A percentile compares a stretch with the other conserved stretches of the same genome.
These are phyloP conservation scores for Tetrastigma voinierianum DNA, from an alignment of 164 flowering plant genomes.

Conservation along the genomic window DNA sequence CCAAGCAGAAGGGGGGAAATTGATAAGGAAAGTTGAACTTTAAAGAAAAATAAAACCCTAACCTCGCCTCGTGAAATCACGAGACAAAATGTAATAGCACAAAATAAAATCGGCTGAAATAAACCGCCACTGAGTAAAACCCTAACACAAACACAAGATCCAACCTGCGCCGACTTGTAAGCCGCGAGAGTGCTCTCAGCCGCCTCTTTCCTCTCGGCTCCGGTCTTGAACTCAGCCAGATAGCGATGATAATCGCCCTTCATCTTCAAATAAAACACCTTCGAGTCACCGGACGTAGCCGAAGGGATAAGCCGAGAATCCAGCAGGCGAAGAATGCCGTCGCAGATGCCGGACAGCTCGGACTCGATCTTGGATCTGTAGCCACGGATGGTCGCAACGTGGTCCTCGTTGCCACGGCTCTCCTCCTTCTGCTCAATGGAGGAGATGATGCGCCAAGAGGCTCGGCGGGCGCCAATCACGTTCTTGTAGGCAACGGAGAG, in stretches of 20 bases:
- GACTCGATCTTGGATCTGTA: conserved; percentile 60
- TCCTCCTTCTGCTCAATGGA: conserved; percentile 19
- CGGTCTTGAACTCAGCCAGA: conserved; percentile 60
- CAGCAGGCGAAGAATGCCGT: conserved; percentile 45
- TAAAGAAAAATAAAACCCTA: too few relatives aligned
- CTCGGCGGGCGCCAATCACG: conserved; percentile 58
- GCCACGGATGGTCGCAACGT: conserved; percentile 41
- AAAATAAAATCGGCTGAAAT: too few relatives aligned
- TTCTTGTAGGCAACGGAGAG: conserved; percentile 24
- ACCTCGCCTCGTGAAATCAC: too few relatives aligned
- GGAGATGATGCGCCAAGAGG: conserved; percentile 53
- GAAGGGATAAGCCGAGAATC: conserved; percentile 43
- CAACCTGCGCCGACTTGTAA: conserved; percentile 59
- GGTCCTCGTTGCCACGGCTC: conserved; percentile 57
- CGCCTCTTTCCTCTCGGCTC: conserved; percentile 54
- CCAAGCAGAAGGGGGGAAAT: too few relatives aligned
- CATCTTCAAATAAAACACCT: conserved; percentile 16
- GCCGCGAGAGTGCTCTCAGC: conserved; percentile 61
- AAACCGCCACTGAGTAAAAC: too few relatives aligned
- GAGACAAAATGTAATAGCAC: too few relatives aligned
- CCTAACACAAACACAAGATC: neutral
- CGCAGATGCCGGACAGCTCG: conserved; percentile 52
- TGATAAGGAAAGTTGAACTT: too few relatives aligned
- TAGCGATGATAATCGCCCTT: conserved; percentile 31
- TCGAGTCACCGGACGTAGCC: conserved; percentile 46